Conservation (phyloP, 2,329 filamentous ascomycete genomes). For the Exophiala oligosperma region DNA sequence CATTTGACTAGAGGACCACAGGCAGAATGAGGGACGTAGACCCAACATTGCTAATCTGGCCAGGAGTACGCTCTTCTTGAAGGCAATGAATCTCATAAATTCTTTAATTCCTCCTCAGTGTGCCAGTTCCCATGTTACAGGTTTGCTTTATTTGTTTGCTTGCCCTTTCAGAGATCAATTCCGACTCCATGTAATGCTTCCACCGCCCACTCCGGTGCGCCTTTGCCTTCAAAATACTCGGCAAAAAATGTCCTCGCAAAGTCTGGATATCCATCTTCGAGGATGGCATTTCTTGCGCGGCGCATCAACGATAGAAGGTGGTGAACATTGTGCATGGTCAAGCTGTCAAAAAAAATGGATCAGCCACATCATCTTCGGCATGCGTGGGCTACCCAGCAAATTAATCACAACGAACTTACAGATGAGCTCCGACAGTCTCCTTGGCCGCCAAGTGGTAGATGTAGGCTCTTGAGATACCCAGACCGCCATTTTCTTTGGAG, state of each 20-base stretch:
- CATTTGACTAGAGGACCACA: too few relatives aligned
- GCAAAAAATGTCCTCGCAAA: conserved; percentile 79
- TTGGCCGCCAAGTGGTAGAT: conserved; percentile 90
- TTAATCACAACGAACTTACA: conserved; percentile 40
- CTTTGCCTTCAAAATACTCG: conserved; percentile 66
- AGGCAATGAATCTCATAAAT: too few relatives aligned
- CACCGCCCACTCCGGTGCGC: conserved; percentile 82
- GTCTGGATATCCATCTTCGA: conserved; percentile 76
- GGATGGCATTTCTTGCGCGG: conserved; percentile 70
- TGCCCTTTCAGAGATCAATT: conserved; percentile 62
- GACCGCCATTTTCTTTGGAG: conserved; percentile 60
- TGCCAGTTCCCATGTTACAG: too few relatives aligned
- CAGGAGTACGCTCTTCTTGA: too few relatives aligned
- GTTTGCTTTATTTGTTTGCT: neutral
- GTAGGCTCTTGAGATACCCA: conserved; percentile 84
- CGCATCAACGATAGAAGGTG: conserved; percentile 86
- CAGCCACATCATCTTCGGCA: neutral
- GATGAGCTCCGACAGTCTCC: conserved; percentile 86
- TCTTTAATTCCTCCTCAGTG: too few relatives aligned
- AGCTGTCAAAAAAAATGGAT: neutral
- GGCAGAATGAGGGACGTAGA: too few relatives aligned
- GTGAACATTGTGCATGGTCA: conserved; percentile 91
- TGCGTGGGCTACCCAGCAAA: neutral
- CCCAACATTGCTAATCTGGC: too few relatives aligned
- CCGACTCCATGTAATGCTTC: conserved; percentile 76